phyloP scores from a whole-genome alignment of 78 protist species.

The Pigoraptor vietnamica region DNA sequence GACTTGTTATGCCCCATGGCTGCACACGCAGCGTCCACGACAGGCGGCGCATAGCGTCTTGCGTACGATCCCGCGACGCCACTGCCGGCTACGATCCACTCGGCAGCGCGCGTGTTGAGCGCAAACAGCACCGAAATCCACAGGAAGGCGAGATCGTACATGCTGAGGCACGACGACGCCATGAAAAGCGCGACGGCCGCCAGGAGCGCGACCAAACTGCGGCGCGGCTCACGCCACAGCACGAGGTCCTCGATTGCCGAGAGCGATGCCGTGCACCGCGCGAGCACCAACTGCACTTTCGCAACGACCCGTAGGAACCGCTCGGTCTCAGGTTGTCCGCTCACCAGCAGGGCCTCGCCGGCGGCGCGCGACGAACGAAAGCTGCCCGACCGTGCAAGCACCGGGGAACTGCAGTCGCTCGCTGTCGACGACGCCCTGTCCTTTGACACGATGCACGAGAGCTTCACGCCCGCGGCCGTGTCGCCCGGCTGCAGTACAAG shows the following conservation, averaged over 20 bases:
- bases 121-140: not conserved
- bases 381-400: not conserved
- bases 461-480: not conserved
- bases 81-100: not conserved
- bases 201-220: not conserved
- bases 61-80: not conserved
- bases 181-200: not conserved
- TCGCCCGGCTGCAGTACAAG: not conserved
- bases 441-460: not conserved
- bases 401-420: not conserved
- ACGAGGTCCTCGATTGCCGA: not conserved
- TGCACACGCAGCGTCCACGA: not conserved
- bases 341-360: not conserved
- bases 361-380: not conserved
- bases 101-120: not conserved
- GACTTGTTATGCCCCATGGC: too few relatives aligned
- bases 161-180: not conserved
- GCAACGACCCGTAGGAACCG: not conserved
- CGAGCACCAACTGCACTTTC: not conserved
- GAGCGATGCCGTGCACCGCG: not conserved
- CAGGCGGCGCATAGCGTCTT: not conserved
- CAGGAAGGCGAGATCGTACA: not conserved
- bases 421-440: not conserved
- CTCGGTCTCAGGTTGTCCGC: not conserved
- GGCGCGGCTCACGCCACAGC: not conserved